Percentiles rank a stretch among this genome's conserved stretches.
Evolutionary conservation across 2,329 filamentous ascomycete species (phyloP).

Genomic region (Cladosporium phlei): DNA sequence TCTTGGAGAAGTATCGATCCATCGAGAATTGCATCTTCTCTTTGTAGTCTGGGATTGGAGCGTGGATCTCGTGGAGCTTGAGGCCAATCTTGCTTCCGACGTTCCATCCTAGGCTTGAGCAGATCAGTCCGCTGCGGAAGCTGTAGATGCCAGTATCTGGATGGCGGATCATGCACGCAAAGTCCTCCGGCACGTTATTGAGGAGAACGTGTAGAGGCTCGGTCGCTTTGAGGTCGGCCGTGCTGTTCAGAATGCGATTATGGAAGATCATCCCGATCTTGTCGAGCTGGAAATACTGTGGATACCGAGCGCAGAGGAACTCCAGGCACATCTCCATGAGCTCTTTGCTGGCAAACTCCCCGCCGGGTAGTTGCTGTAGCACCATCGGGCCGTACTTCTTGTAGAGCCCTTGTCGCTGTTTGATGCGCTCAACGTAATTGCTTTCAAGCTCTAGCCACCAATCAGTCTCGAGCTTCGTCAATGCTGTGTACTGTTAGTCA

Average conservation of each 20-base stretch:
- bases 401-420: constrained; percentile 63
- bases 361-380: constrained; percentile 65
- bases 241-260: constrained; percentile 63
- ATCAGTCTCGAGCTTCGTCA: constrained; percentile 72
- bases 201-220: constrained; percentile 67
- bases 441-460: constrained; percentile 88
- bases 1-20: constrained; percentile 80
- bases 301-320: constrained; percentile 74
- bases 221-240: constrained; percentile 56
- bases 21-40: constrained; percentile 85
- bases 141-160: constrained; percentile 66
- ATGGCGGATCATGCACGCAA: constrained; percentile 69
- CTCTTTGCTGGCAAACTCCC: constrained; percentile 75
- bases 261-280: constrained; percentile 53
- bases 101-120: constrained; percentile 77
- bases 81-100: constrained; percentile 68
- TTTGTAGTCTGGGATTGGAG: constrained; percentile 73
- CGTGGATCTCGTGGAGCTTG: constrained; percentile 66
- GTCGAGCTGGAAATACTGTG: constrained; percentile 64
- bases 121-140: constrained; percentile 71
- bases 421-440: constrained; percentile 63
- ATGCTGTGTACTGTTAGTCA: constrained; percentile 58
- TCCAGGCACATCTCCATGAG: constrained; percentile 82
- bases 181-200: constrained; percentile 79
- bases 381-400: constrained; percentile 59